Evolutionary conservation across 768 basidiomycete genomes (phyloP), one percentile per base, ranked within the genome.

Genomic region (Hemileccinum impolitum): DNA sequence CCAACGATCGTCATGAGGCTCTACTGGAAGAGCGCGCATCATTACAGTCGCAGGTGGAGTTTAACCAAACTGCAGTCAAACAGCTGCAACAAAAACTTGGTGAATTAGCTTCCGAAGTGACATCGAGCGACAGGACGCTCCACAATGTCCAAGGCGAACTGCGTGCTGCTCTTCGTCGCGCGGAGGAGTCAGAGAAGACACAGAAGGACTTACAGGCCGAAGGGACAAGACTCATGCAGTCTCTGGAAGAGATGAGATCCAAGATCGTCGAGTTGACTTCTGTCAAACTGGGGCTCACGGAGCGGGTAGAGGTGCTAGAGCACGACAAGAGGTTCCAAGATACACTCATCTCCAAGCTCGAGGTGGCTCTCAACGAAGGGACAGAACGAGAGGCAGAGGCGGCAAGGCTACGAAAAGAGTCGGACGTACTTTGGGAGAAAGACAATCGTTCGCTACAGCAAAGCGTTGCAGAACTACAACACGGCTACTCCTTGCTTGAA

Each of bases 231-330:
- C 75, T 94, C 30, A 80, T 92, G 82, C 80, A 76, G 25, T 83
- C 87, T n/a, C 69, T 93, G 51, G 85, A 92, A 54, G 89, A 92
- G 67, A 85, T 92, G 81, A 79, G 86, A 26, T 80, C 87, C 35
- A 92, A 92, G 71, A 82, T 92, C 53, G 83, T 91, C 18, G 84
- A 90, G 62, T 73, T 94, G 46, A 90, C 87, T 3, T 79, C 82
- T 32, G 76, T 74, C 52, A 89, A 85, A 63, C 69, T 88, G 13
- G 80, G 87, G 51, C 74, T 89, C 9, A 73, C 75, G 38, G 87
- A 92, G 52, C 80, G 80, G 57, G 71, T 82, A 39, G 81, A 80
- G 53, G 64, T 67, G 47, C 65, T 90, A 47, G 75, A 83, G 50
- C 72, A 75, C 44, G 71, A 75, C 9, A 54, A 88, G 50, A 72